Conservation (phyloP, 106 monocot species). For the Dendrobium nobile region DNA sequence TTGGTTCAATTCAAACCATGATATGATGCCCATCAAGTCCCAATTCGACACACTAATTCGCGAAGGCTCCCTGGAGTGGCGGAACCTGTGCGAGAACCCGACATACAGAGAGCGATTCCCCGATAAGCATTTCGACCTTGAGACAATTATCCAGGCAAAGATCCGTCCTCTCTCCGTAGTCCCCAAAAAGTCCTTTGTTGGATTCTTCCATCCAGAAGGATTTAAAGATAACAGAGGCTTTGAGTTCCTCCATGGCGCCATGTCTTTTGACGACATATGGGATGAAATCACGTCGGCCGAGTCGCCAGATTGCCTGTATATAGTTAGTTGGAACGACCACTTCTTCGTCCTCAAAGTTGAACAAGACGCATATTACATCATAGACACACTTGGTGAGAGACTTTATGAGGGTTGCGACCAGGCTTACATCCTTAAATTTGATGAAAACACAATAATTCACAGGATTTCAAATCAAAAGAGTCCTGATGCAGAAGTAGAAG, state of each 20-base stretch:
- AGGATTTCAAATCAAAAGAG: conserved; percentile 5
- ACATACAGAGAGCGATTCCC: conserved; percentile 41
- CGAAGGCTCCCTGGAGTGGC: conserved; percentile 82
- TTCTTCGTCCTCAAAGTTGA: conserved; percentile 89
- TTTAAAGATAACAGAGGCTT: conserved; percentile 24
- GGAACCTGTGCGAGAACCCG: conserved; percentile 60
- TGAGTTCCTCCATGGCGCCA: conserved; percentile 61
- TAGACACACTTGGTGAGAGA: conserved; percentile 91
- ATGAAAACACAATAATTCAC: conserved; percentile 34
- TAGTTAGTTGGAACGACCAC: conserved; percentile 98
- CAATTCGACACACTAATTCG: conserved; percentile 76
- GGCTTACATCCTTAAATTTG: conserved; percentile 90
- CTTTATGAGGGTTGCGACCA: conserved; percentile 76
- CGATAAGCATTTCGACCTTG: conserved; percentile 90
- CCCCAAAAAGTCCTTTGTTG: conserved; percentile 65
- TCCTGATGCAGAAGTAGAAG: neutral
- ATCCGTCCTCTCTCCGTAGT: conserved; percentile 54
- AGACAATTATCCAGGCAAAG: conserved; percentile 70
- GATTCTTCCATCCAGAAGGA: conserved; percentile 81
- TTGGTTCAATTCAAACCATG: conserved; percentile 52
- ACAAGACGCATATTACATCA: conserved; percentile 59
- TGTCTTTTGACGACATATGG: conserved; percentile 93
- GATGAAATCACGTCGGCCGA: conserved; percentile 44
- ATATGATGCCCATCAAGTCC: conserved; percentile 54
- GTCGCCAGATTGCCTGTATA: conserved; percentile 35